These are phyloP conservation scores for Rhizophora mangle DNA, from an alignment of 345 rosid genomes.

Conservation along the genomic window DNA sequence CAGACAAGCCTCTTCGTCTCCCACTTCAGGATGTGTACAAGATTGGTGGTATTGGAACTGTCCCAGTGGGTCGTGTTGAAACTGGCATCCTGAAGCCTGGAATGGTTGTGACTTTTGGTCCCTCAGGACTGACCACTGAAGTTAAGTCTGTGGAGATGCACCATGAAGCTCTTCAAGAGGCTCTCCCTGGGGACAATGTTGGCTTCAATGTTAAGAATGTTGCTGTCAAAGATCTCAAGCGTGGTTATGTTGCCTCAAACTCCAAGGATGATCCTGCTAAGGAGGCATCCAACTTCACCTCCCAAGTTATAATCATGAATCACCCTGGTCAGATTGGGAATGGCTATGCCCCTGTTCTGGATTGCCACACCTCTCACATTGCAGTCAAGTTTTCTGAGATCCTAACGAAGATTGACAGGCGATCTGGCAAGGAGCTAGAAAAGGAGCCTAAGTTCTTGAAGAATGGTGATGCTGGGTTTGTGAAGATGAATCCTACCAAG, in stretches of 20 bases:
- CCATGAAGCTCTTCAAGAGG: too few relatives aligned
- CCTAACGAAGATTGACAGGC: slow-evolving; percentile 35
- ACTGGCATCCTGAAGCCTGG: too few relatives aligned
- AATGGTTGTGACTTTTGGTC: too few relatives aligned
- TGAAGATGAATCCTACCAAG: not conserved
- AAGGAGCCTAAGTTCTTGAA: slow-evolving; percentile 13
- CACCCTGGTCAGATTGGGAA: too few relatives aligned
- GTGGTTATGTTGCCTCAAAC: slow-evolving; percentile 22
- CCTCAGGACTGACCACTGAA: too few relatives aligned
- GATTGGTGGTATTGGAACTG: too few relatives aligned
- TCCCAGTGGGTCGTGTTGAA: too few relatives aligned
- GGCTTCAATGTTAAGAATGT: slow-evolving; percentile 1
- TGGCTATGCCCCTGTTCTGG: too few relatives aligned
- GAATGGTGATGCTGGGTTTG: slow-evolving; percentile 52
- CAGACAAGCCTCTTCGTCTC: slow-evolving; percentile 8
- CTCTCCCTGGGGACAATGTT: too few relatives aligned
- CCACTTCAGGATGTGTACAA: too few relatives aligned
- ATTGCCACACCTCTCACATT: slow-evolving; percentile 4
- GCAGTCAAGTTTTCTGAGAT: slow-evolving; percentile 62
- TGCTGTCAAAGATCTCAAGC: slow-evolving; percentile 40
- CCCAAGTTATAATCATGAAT: slow-evolving; percentile 46
- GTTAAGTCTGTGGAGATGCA: too few relatives aligned
- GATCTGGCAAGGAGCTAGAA: too few relatives aligned
- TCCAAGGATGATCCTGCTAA: slow-evolving; percentile 36
- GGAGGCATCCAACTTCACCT: slow-evolving; percentile 40